A percentile compares a stretch with the other conserved stretches of the same genome.
These are phyloP conservation scores for Plantago rigida DNA, from an alignment of 305 asterid genomes.

Conservation along the genomic window DNA sequence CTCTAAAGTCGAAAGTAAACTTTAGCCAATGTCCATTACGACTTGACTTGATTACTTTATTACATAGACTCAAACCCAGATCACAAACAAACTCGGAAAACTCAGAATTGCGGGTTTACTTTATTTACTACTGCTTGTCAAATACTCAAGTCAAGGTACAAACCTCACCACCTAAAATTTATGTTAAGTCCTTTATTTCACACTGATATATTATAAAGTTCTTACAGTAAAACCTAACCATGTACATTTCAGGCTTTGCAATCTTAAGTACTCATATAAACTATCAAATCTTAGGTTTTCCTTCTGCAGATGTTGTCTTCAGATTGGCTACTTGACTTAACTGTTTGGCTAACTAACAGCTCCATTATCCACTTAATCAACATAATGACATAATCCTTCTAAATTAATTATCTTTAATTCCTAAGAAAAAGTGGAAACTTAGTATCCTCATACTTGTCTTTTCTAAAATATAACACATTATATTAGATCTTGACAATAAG, in stretches of 20 bases:
- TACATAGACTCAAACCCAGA: no score
- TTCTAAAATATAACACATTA: no score
- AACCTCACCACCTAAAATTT: conserved; percentile 25
- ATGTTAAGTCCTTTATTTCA: conserved; percentile 18
- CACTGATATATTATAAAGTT: not conserved
- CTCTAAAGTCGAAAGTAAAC: no score
- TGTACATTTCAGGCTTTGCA: no score
- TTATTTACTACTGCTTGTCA: conserved; percentile 10
- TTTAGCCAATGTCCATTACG: no score
- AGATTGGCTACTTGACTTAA: conserved; percentile 19
- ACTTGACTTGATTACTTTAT: no score
- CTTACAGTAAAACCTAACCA: no score
- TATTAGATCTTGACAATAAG: no score
- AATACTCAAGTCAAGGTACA: conserved; percentile 2
- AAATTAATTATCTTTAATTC: not conserved
- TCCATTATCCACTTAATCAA: conserved; percentile 17
- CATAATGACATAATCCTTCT: not conserved
- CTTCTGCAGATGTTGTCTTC: conserved; percentile 20
- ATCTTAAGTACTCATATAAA: conserved; percentile 13
- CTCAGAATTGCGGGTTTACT: no score
- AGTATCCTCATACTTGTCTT: not conserved
- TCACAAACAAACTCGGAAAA: no score
- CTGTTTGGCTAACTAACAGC: conserved; percentile 49
- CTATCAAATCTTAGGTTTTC: not conserved
- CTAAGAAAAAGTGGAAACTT: not conserved